phyloP scores from a whole-genome alignment of 441 rosid genomes.

The Mallotus repandus region DNA sequence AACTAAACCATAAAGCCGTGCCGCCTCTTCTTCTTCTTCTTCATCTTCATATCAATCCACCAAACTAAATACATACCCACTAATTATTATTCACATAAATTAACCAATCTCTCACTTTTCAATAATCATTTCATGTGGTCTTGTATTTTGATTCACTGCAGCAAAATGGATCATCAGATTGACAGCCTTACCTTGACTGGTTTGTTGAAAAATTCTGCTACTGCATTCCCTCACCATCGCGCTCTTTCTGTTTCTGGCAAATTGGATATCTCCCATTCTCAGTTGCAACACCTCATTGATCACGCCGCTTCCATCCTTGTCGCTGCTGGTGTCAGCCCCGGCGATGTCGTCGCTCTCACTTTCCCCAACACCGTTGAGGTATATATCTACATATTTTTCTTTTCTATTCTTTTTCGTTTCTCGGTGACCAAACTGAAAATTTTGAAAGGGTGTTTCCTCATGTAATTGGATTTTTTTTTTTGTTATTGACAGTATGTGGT shows the following conservation, averaged over 20 bases:
- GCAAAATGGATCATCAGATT: slow-evolving; percentile 37
- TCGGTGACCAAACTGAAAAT: too few relatives aligned
- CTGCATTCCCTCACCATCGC: slow-evolving; percentile 45
- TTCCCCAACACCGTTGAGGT: slow-evolving; percentile 81
- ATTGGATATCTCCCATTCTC: slow-evolving; percentile 57
- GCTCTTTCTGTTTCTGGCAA: slow-evolving; percentile 61
- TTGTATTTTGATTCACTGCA: too few relatives aligned
- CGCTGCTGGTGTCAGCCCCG: slow-evolving; percentile 50
- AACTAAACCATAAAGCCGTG: background rate
- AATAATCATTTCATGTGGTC: too few relatives aligned
- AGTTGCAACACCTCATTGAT: slow-evolving; percentile 51
- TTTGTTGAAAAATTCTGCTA: slow-evolving; percentile 39
- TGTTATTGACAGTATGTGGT: slow-evolving; percentile 53
- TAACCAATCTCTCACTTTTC: too few relatives aligned
- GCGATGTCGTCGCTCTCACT: slow-evolving; percentile 80
- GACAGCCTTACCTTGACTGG: slow-evolving; percentile 47
- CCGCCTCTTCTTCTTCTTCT: background rate
- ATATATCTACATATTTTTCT: background rate
- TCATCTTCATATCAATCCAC: too few relatives aligned
- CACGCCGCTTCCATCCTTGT: slow-evolving; percentile 60
- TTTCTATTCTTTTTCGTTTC: background rate
- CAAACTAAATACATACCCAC: too few relatives aligned
- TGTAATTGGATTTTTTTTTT: background rate
- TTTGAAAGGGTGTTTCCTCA: background rate
- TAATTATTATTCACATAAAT: background rate